Percentiles rank a stretch among this genome's conserved stretches.
These are phyloP conservation scores for Leishmania aethiopica DNA, from an alignment of 208 protist genomes.

Conservation along the genomic window DNA sequence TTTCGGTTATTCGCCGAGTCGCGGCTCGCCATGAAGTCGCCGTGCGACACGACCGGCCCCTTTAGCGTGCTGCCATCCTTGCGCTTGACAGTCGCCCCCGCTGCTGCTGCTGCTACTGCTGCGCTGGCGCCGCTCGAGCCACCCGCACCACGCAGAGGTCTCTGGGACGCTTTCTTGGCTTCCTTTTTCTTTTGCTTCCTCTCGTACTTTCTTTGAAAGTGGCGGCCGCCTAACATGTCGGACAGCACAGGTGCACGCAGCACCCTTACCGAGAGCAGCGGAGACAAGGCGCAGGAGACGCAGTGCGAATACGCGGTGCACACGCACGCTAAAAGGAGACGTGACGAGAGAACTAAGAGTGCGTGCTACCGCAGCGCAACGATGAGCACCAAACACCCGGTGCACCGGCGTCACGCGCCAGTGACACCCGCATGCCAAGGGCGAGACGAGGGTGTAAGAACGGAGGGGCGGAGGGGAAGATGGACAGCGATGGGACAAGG, in stretches of 20 bases:
- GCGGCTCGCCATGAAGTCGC: slow-evolving; percentile 34
- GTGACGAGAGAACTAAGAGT: background rate
- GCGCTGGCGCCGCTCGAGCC: background rate
- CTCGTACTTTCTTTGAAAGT: slow-evolving; percentile 72
- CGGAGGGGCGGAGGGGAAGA: background rate
- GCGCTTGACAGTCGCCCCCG: slow-evolving; percentile 1
- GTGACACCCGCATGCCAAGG: background rate
- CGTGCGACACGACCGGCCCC: slow-evolving; percentile 77
- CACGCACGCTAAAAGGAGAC: background rate
- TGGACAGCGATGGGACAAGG: background rate
- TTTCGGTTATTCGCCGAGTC: slow-evolving; percentile 82
- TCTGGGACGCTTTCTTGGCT: slow-evolving; percentile 38
- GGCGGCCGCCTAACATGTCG: slow-evolving; percentile 64
- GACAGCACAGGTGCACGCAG: background rate
- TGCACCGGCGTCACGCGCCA: background rate
- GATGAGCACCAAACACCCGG: background rate
- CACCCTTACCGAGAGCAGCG: background rate
- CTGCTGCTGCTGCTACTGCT: background rate
- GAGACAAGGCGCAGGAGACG: background rate
- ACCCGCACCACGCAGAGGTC: background rate
- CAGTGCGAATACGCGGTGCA: background rate
- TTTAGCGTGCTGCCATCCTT: slow-evolving; percentile 65
- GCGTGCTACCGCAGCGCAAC: background rate
- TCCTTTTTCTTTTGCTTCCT: slow-evolving; percentile 71
- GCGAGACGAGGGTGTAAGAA: background rate